phyloP scores from a whole-genome alignment of 768 basidiomycete species.

The Auriscalpium microsporum region DNA sequence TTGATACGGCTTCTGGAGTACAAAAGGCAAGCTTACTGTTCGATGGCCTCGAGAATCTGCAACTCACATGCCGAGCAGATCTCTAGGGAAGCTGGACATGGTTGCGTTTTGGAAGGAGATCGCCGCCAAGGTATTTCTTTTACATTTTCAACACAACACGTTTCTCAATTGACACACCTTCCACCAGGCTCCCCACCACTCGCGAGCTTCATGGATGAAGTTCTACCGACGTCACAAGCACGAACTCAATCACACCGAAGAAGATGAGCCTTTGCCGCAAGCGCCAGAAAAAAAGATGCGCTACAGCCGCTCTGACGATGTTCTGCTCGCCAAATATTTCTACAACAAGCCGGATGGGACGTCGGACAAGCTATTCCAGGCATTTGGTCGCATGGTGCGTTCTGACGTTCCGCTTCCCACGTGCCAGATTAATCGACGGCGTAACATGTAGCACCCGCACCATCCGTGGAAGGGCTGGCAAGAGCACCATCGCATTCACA shows the following conservation, averaged over 20 bases:
- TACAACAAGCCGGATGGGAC: slow-evolving; percentile 68
- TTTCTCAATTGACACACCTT: neutral
- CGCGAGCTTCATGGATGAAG: slow-evolving; percentile 91
- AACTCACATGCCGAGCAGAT: slow-evolving; percentile 27
- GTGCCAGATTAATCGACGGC: slow-evolving; percentile 1
- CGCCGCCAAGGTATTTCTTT: slow-evolving; percentile 44
- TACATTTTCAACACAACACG: slow-evolving; percentile 5
- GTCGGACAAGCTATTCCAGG: slow-evolving; percentile 77
- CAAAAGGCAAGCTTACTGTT: slow-evolving; percentile 43
- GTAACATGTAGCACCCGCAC: slow-evolving; percentile 55
- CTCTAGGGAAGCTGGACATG: slow-evolving; percentile 61
- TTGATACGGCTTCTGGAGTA: slow-evolving; percentile 71
- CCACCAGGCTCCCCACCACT: slow-evolving; percentile 75
- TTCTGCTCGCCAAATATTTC: slow-evolving; percentile 72
- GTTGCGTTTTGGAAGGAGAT: slow-evolving; percentile 76
- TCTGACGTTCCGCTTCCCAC: neutral
- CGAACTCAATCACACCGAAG: slow-evolving; percentile 59
- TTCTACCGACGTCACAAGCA: slow-evolving; percentile 86
- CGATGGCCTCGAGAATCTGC: neutral
- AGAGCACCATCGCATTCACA: slow-evolving; percentile 85
- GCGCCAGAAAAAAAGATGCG: slow-evolving; percentile 86
- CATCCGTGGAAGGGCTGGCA: slow-evolving; percentile 96
- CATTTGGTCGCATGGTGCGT: slow-evolving; percentile 62
- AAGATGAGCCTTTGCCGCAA: slow-evolving; percentile 60
- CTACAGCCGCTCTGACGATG: slow-evolving; percentile 72